These are phyloP conservation scores for Boletus huronensis DNA, from an alignment of 768 basidiomycete species.

Conservation along the genomic window DNA sequence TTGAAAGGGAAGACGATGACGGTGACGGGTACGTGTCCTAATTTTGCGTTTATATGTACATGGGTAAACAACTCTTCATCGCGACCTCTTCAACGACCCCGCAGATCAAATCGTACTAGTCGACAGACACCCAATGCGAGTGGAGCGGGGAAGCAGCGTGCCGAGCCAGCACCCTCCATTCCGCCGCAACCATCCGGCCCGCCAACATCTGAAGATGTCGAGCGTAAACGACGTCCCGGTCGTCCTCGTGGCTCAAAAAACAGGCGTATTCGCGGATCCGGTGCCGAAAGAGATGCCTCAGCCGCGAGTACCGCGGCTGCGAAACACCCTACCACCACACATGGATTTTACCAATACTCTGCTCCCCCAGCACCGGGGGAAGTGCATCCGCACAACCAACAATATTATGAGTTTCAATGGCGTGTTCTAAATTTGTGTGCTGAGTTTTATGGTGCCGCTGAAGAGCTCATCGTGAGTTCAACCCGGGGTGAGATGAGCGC, in stretches of 20 bases:
- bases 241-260: slow-evolving; percentile 80
- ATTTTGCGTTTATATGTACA: slow-evolving; percentile 9
- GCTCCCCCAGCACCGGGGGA: slow-evolving; percentile 42
- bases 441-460: slow-evolving; percentile 83
- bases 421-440: slow-evolving; percentile 76
- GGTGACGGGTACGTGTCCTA: slow-evolving; percentile 32
- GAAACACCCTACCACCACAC: slow-evolving; percentile 33
- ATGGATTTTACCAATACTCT: slow-evolving; percentile 45
- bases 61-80: slow-evolving; percentile 2
- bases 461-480: slow-evolving; percentile 72
- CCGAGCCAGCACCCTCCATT: slow-evolving; percentile 27
- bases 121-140: slow-evolving; percentile 14
- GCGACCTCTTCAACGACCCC: slow-evolving; percentile 1
- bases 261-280: slow-evolving; percentile 44
- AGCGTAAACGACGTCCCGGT: slow-evolving; percentile 70
- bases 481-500: slow-evolving; percentile 4
- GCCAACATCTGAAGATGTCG: slow-evolving; percentile 30
- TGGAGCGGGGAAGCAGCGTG: slow-evolving; percentile 20
- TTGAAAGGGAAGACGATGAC: slow-evolving; percentile 46
- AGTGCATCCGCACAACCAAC: slow-evolving; percentile 63
- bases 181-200: slow-evolving; percentile 21
- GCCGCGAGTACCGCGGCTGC: slow-evolving; percentile 13
- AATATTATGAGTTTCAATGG: slow-evolving; percentile 87
- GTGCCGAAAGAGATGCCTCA: slow-evolving; percentile 24
- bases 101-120: slow-evolving; percentile 23